Evolutionary conservation across 176 grass and related monocot species (phyloP).

Genomic region (Musa beccarii): DNA sequence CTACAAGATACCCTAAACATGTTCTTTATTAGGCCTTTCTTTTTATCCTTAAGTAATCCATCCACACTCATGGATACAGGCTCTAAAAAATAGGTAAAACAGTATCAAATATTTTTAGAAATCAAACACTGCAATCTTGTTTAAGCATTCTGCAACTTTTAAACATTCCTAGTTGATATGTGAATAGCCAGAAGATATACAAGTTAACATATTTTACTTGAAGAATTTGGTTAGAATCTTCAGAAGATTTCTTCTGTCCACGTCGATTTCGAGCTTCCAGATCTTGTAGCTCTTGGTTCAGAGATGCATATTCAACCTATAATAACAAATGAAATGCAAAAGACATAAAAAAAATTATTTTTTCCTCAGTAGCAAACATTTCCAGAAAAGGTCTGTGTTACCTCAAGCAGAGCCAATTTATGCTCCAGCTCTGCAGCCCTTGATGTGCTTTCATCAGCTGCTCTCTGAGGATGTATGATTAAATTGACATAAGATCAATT

Average conservation of each 20-base stretch:
- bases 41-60: background rate
- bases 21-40: background rate
- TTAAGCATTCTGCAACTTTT: background rate
- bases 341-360: conserved; percentile 12
- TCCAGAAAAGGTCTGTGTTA: conserved; percentile 9
- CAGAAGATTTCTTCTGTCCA: conserved; percentile 81
- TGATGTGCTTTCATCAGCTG: conserved; percentile 89
- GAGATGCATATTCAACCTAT: conserved; percentile 77
- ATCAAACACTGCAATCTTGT: background rate
- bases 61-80: background rate
- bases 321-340: conserved; percentile 24
- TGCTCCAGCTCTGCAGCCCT: conserved; percentile 86
- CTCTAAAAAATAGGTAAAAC: background rate
- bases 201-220: conserved; percentile 45
- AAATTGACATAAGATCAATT: background rate
- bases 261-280: conserved; percentile 78
- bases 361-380: conserved; percentile 7
- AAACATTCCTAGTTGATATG: background rate
- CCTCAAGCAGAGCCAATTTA: conserved; percentile 95
- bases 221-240: conserved; percentile 94
- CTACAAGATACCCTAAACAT: background rate
- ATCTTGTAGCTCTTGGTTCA: conserved; percentile 92
- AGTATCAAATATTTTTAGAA: background rate
- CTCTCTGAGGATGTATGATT: conserved; percentile 40
- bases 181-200: conserved; percentile 13